Evolutionary conservation across 78 protist species (phyloP), one percentile per base, ranked within the genome.

Genomic region (Chrysochromulina parva): DNA sequence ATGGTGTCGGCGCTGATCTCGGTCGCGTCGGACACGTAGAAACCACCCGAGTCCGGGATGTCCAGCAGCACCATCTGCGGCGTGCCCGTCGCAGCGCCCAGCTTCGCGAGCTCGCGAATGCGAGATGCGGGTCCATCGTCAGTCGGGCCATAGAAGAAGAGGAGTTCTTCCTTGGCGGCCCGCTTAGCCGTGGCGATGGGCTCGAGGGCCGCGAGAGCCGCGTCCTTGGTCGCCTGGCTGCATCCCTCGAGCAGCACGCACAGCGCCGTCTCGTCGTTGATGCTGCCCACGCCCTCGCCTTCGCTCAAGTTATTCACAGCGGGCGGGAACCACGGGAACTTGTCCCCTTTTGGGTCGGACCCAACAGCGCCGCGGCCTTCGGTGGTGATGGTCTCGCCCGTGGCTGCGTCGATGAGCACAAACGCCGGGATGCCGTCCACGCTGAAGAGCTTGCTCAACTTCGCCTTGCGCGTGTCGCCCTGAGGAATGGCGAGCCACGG

Each of bases 251-350:
- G 16, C 54, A 84, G 3, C 47, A 38, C 73, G 55, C 6, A 4
- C 16, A 84, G n/a, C 47, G 47, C n/a, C 26, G 58, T 0, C 57
- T 3, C 0, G 7, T 84, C 88, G 58, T 84, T 84, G 73, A 84
- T 58, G n/a, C 88, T 66, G 1, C 3, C 88, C 26, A 4, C 19
- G 38, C 38, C 52, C 55, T 59, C 88, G 57, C 16, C 28, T 14
- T 13, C 13, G 24, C 24, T 14, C 26, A 84, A 22, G 73, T 88
- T 54, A 50, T 1, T 9, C n/a, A 71, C 91, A 11, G 85, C 2
- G 47, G 54, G 10, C 20, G 88, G 87, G 52, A 2, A 16, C 90
- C 90, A 90, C 62, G 93, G 93, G 59, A 85, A 91, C 20, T 20
- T 0, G 47, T 6, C 54, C 52, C 90, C 90, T 16, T 11, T 1